These are phyloP conservation scores for Apiospora rasikravindrae DNA, from an alignment of 2,329 filamentous ascomycete species.

Conservation along the genomic window DNA sequence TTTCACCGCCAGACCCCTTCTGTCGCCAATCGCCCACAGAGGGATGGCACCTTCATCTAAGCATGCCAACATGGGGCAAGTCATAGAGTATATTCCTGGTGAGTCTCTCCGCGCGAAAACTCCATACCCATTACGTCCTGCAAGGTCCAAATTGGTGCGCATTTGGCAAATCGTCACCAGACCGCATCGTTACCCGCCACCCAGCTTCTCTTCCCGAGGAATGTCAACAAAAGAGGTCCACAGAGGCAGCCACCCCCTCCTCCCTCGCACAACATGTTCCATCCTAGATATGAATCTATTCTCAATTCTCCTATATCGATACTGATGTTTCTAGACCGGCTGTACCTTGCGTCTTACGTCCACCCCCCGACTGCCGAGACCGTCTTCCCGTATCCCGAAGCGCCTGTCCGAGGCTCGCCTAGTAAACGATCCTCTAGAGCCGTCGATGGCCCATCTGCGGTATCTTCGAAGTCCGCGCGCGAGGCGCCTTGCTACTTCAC, in stretches of 20 bases:
- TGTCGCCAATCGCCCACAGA: constrained; percentile 5
- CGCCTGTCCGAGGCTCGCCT: constrained; percentile 65
- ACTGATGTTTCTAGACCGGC: constrained; percentile 71
- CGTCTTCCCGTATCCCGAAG: constrained; percentile 79
- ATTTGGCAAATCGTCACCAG: neutral
- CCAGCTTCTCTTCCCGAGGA: neutral
- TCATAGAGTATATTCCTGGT: constrained; percentile 97
- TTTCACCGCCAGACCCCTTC: constrained; percentile 17
- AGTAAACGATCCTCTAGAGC: constrained; percentile 75
- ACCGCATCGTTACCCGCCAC: neutral
- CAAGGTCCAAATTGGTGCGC: neutral
- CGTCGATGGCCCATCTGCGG: constrained; percentile 60
- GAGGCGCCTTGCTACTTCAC: constrained; percentile 89
- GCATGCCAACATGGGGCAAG: constrained; percentile 75
- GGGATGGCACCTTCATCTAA: constrained; percentile 57
- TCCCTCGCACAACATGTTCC: constrained; percentile 23
- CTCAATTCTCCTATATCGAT: constrained; percentile 35
- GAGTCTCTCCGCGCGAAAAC: constrained; percentile 41
- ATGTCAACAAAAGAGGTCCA: neutral
- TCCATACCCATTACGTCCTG: neutral
- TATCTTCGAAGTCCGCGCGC: constrained; percentile 50
- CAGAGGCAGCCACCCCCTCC: neutral
- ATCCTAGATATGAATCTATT: constrained; percentile 21
- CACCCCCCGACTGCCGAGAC: constrained; percentile 81
- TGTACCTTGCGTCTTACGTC: constrained; percentile 93